Base-by-base conservation (phyloP, 2,329 filamentous ascomycete genomes). In the Cladorrhinum sp. region DNA sequence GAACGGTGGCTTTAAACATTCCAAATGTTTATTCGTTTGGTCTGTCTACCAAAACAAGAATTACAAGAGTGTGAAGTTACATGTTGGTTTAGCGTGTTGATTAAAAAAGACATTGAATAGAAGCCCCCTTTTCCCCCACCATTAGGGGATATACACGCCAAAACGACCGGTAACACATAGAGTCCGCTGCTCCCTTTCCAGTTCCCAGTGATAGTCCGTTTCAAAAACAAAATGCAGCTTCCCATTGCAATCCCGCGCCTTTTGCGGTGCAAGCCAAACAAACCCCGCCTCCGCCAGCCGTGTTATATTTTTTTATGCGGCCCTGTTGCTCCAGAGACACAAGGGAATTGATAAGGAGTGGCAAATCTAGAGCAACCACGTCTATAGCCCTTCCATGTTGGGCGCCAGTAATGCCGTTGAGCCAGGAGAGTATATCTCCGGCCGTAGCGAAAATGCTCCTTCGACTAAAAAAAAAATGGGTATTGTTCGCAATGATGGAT, bases 51-150 rank as follows among this genome's bases (percentile, higher is more conserved):
- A 41, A 41, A 41, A 41, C 36, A 41, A 32, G 24, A 18, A 53
- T 32, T 32, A 53, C 50, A 32, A 52, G 13, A 27, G 7, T 29
- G 7, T 18, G 51, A 38, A 45, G 41, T 45, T 45, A 53, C 51
- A 53, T 29, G 25, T 53, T 29, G 12, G 53, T 45, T 24, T 41
- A 55, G 32, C 36, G 18, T 41, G 53, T 55, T 16, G 55, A n/a
- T 36, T 45, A 62, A 57, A 57, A 60, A 25, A 60, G 25, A 55
- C n/a, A 29, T 52, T 54, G 55, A 25, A 60, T 55, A 60, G 45
- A 58, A 58, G 36, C 23, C 48, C 58, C 58, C 58, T 27, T 22
- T 12, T 12, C 12, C 32, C 32, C 8, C 10, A 36, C 50, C 45
- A 45, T 45, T 45, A 45, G 22, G 52, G n/a, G 50, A 58, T 22